Evolutionary conservation across 2,329 filamentous ascomycete species (phyloP), one percentile per base, ranked within the genome.

Genomic region (Hypoxylon sp.): DNA sequence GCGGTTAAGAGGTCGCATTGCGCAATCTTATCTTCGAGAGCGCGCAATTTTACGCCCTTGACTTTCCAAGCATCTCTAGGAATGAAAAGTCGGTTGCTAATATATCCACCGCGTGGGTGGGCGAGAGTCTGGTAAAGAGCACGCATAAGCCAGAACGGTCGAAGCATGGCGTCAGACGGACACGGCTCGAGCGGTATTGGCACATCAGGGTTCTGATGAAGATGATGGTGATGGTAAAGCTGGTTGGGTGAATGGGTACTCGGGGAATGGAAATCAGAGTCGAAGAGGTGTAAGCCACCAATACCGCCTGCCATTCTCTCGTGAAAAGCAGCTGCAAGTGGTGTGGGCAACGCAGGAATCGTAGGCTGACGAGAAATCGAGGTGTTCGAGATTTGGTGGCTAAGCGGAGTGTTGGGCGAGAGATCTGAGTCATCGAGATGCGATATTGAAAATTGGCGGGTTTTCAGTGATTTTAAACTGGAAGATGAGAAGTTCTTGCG

Each of bases 121-220:
- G 91, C 91, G 48, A 99, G 89, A 0, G 94, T 97, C 78, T 98
- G 93, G 77, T 96, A 97, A 25, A 99, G 85, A 68, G 92, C 94
- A 60, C 96, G 90, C 93, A 99, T 97, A 48, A 99, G 85, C 96
- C 96, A 99, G 79, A 98, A 99, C 1, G 96, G 97, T 19, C 96
- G 90, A n/a, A 98, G 85, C 74, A 98, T 86, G 65, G 91, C 90
- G 43, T 97, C 93, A 36, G 91, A 93, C 0, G 96, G 96, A 77
- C 97, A 99, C 2, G 96, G 92, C 76, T 99, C 96, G 4, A 99
- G 85, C 0, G 93, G 89, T 21, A 91, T 86, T 11, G 94, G 94
- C 0, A 89, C 87, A 71, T 93, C 90, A 0, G 83, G 75, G 11
- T 65, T 72, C 11, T 62, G 50, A 19, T 68, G 65, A 25, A 63